phyloP scores from a whole-genome alignment of 768 basidiomycete species.

The Termitomyces sp. region DNA sequence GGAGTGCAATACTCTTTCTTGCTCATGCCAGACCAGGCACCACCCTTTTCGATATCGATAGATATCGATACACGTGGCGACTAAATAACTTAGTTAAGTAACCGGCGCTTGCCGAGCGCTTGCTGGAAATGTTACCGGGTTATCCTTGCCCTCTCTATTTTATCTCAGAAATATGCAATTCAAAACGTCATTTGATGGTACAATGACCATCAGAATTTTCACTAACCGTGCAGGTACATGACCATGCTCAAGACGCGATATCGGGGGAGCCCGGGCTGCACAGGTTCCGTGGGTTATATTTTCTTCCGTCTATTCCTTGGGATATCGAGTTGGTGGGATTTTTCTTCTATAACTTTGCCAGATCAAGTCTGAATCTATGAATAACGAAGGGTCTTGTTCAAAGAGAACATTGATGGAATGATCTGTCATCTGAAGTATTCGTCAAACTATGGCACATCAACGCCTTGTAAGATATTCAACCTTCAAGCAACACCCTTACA shows the following conservation, averaged over 20 bases:
- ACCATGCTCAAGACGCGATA: neutral
- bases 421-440: neutral
- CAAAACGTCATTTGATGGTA: neutral
- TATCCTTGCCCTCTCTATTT: neutral
- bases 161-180: neutral
- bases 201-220: neutral
- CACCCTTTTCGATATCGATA: neutral
- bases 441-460: neutral
- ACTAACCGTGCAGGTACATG: no score
- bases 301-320: neutral
- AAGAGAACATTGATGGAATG: neutral
- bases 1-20: neutral
- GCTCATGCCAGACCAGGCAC: neutral
- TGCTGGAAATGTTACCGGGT: neutral
- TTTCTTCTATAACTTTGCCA: neutral
- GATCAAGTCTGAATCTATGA: neutral
- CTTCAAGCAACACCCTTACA: neutral
- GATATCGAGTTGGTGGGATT: neutral
- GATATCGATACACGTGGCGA: neutral
- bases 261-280: neutral
- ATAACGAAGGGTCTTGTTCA: neutral
- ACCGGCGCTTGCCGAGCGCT: neutral
- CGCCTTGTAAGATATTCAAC: neutral
- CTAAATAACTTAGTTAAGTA: neutral
- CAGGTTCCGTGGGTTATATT: neutral